Evolutionary conservation across 352 stramenopile genomes (phyloP), one percentile per base, ranked within the genome.

Genomic region (Aphanomyces invadans): DNA sequence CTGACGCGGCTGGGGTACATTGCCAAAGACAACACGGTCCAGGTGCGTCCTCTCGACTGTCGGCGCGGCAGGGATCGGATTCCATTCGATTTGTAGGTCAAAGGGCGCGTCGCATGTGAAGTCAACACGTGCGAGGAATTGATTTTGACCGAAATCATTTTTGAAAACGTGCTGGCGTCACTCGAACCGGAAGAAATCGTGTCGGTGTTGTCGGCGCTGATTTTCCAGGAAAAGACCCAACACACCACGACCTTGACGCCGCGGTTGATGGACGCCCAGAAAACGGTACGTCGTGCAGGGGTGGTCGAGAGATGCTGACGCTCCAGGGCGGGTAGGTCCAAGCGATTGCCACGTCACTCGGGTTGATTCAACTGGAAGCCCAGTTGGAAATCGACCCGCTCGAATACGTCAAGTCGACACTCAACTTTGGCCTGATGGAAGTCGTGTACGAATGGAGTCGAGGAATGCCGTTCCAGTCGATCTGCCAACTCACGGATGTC

Each of bases 81-180:
- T n/a, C n/a, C n/a, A n/a, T n/a, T n/a, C n/a, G n/a, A 83, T 80
- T 94, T 99, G 36, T 88, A 96, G 56, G 74, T 97, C 17, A 99
- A 99, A 73, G 97, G 97, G 21, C 85, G 96, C 25, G 96, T 99
- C 10, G 96, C 96, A 1, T 99, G 96, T 68, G 96, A 99, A 79
- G 93, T 99, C 49, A 99, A 98, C 79, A 98, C 95, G 2, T 98
- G 95, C 67, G 94, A 99, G 66, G 96, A 98, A 63, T 77, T 99
- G 10, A 90, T 99, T 64, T 78, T 98, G 19, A 99, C 97, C 0
- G 97, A 99, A 77, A 97, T 99, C 84, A 96, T 99, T 33, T 99
- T 99, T 72, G 95, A 98, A 72, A 98, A 98, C 55, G 87, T 99
- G 25, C 73, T 99, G 26, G 95, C 96, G 33, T 89, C 92, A 19